These are phyloP conservation scores for Candolleomyces eurysporus DNA, from an alignment of 768 basidiomycete species.

Conservation along the genomic window DNA sequence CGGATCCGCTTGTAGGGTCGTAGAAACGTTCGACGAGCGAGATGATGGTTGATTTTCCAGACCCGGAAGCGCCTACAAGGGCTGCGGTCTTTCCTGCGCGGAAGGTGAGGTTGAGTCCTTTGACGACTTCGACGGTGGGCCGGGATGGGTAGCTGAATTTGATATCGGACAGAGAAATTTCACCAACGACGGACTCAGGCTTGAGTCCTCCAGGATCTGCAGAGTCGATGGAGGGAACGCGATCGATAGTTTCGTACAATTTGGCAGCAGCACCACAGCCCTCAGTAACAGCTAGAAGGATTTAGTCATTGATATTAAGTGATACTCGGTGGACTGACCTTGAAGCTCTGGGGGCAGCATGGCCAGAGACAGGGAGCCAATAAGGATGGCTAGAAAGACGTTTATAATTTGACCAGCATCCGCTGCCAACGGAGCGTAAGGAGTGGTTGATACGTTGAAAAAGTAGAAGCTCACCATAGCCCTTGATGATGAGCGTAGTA, in stretches of 20 bases:
- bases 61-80: conserved; percentile 67
- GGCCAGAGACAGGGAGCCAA: conserved; percentile 78
- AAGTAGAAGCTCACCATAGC: conserved; percentile 35
- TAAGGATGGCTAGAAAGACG: conserved; percentile 70
- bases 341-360: conserved; percentile 76
- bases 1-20: conserved; percentile 59
- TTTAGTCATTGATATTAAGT: too few relatives aligned
- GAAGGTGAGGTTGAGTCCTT: conserved; percentile 56
- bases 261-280: conserved; percentile 81
- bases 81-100: conserved; percentile 68
- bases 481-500: conserved; percentile 64
- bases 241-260: conserved; percentile 76
- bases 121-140: conserved; percentile 66
- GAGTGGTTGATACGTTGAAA: too few relatives aligned
- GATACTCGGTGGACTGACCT: conserved; percentile 30
- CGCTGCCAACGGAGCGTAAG: conserved; percentile 27
- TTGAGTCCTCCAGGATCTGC: conserved; percentile 55
- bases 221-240: conserved; percentile 76
- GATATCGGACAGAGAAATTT: conserved; percentile 64
- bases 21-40: conserved; percentile 81
- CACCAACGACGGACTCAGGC: conserved; percentile 60
- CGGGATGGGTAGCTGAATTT: conserved; percentile 78
- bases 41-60: conserved; percentile 66
- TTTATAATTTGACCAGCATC: conserved; percentile 67
- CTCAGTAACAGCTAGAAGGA: conserved; percentile 30